Conservation (phyloP, 371 early-diverging fungal genomes). For the Zychaea mexicana region DNA sequence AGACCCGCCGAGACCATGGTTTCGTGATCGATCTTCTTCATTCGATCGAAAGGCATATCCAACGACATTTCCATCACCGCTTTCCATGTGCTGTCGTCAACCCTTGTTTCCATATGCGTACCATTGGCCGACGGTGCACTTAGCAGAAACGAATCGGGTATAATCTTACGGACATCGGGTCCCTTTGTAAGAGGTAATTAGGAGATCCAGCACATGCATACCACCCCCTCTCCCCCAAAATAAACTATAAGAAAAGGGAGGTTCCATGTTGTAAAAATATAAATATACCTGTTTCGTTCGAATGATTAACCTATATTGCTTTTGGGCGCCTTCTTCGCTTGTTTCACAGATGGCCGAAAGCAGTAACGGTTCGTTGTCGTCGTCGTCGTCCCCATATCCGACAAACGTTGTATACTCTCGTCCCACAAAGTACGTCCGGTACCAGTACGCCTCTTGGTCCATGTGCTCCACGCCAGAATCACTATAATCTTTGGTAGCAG, state of each 20-base stretch:
- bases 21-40: slow-evolving; percentile 33
- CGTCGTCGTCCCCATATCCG: slow-evolving; percentile 22
- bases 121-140: slow-evolving; percentile 15
- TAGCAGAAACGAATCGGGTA: slow-evolving; percentile 30
- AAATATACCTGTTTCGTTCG: slow-evolving; percentile 35
- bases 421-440: slow-evolving; percentile 36
- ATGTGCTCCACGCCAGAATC: slow-evolving; percentile 24
- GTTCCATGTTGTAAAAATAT: background rate
- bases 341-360: slow-evolving; percentile 21
- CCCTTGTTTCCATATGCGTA: slow-evolving; percentile 5
- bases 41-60: slow-evolving; percentile 21
- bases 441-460: slow-evolving; percentile 38
- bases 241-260: background rate
- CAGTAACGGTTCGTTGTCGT: slow-evolving; percentile 15
- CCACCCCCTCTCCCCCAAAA: background rate
- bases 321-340: slow-evolving; percentile 7
- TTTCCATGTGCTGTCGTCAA: slow-evolving; percentile 25
- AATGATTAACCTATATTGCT: slow-evolving; percentile 35
- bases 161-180: slow-evolving; percentile 19
- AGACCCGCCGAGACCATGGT: slow-evolving; percentile 53
- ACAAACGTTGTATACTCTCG: slow-evolving; percentile 38
- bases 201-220: no score
- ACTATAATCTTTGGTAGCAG: slow-evolving; percentile 5
- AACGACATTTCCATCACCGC: slow-evolving; percentile 17
- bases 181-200: slow-evolving; percentile 4